Percentiles rank a stretch among this genome's conserved stretches.
Evolutionary conservation across 1,284 basidiomycete genomes (phyloP).

Genomic region (Fomitopsis betulina): DNA sequence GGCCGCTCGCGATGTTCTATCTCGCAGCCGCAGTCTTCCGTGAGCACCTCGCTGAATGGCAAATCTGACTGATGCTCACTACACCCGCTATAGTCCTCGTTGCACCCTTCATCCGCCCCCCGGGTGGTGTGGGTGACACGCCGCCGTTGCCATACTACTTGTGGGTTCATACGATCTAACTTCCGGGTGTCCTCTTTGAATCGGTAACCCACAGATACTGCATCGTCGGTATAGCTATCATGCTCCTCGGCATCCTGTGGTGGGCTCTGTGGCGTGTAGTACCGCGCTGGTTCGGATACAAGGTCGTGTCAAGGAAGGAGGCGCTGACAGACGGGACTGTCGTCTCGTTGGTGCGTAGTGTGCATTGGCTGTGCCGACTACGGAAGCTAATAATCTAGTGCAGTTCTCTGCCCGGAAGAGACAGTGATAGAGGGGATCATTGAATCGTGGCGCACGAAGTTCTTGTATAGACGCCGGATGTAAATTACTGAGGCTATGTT

Average conservation of each 20-base stretch:
- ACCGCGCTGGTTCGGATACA: constrained; percentile 46
- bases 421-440: background rate
- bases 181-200: background rate
- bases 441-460: too few relatives aligned
- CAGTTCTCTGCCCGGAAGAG: constrained; percentile 1
- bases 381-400: background rate
- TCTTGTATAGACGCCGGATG: background rate
- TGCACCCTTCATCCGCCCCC: constrained; percentile 51
- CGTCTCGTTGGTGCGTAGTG: constrained; percentile 43
- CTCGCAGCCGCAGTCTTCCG: constrained; percentile 47
- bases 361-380: too few relatives aligned
- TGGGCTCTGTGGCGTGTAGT: constrained; percentile 54
- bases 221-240: constrained; percentile 48
- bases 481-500: background rate
- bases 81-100: constrained; percentile 39
- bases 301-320: constrained; percentile 43
- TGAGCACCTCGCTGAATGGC: constrained; percentile 16
- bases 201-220: constrained; percentile 37
- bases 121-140: constrained; percentile 51
- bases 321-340: constrained; percentile 50
- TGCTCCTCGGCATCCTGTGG: constrained; percentile 43
- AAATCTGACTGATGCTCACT: background rate
- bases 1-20: constrained; percentile 53
- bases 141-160: constrained; percentile 58
- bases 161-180: constrained; percentile 23